Evolutionary conservation across 2,329 filamentous ascomycete genomes (phyloP).

Genomic region (Dissoconium aciculare): DNA sequence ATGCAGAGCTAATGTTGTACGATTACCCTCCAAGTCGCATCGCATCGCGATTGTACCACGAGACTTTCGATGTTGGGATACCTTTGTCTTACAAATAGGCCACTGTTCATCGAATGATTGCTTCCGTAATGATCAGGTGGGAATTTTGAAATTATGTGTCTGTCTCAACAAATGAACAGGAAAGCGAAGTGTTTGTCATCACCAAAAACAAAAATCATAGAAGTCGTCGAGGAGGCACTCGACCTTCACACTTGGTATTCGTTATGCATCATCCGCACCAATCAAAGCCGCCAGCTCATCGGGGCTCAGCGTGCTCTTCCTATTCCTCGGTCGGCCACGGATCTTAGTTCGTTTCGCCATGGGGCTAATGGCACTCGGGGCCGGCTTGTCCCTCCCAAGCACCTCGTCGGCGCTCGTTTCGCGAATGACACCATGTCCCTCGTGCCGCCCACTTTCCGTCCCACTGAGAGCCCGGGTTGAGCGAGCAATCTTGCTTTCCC

Average conservation of each 20-base stretch:
- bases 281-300: slow-evolving; percentile 54
- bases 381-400: slow-evolving; percentile 34
- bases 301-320: slow-evolving; percentile 60
- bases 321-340: slow-evolving; percentile 44
- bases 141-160: too few relatives aligned
- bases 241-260: not conserved
- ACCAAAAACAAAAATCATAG: too few relatives aligned
- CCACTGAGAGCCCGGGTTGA: not conserved
- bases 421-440: slow-evolving; percentile 6
- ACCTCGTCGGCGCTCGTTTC: slow-evolving; percentile 24
- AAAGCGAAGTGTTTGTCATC: too few relatives aligned
- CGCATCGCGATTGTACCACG: too few relatives aligned
- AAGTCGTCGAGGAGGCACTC: not conserved
- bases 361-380: slow-evolving; percentile 16
- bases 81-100: too few relatives aligned
- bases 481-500: slow-evolving; percentile 1
- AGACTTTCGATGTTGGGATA: too few relatives aligned
- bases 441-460: not conserved
- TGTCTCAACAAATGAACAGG: too few relatives aligned
- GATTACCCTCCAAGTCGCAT: too few relatives aligned
- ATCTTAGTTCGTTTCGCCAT: slow-evolving; percentile 32
- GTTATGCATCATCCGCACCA: slow-evolving; percentile 6
- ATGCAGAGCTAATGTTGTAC: too few relatives aligned
- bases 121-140: too few relatives aligned
- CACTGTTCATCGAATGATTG: too few relatives aligned